A percentile compares a stretch with the other conserved stretches of the same genome.
phyloP scores from a whole-genome alignment of 176 grass and related monocot species.

The Ananas comosus region DNA sequence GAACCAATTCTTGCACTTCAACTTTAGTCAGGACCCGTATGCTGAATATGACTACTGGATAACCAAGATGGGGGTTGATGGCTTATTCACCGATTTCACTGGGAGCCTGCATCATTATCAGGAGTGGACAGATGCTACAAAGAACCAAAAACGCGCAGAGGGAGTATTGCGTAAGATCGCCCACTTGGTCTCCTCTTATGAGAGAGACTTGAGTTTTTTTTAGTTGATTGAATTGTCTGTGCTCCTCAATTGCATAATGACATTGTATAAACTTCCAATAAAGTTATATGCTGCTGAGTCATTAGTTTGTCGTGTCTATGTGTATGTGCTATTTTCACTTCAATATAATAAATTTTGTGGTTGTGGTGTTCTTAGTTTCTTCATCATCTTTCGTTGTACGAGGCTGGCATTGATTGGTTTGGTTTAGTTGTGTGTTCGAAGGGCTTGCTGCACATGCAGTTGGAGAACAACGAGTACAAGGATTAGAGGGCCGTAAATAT shows the following conservation, averaged over 20 bases:
- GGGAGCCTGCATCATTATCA: constrained; percentile 65
- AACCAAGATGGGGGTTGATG: constrained; percentile 64
- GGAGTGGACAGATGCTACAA: constrained; percentile 32
- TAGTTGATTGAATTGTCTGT: neutral
- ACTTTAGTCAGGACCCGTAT: constrained; percentile 75
- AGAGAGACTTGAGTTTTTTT: neutral
- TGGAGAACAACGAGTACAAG: no score
- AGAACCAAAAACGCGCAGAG: constrained; percentile 26
- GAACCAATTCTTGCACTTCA: constrained; percentile 43
- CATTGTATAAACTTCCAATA: no score
- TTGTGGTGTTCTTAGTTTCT: no score
- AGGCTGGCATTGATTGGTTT: no score
- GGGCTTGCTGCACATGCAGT: no score
- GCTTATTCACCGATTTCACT: constrained; percentile 90
- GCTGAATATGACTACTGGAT: constrained; percentile 70
- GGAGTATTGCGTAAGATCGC: constrained; percentile 50
- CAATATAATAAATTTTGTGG: no score
- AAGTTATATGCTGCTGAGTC: no score
- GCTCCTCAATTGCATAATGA: neutral
- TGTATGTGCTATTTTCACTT: no score
- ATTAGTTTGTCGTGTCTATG: no score
- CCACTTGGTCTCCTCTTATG: constrained; percentile 37
- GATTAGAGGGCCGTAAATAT: no score
- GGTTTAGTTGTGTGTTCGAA: no score
- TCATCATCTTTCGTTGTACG: no score